Evolutionary conservation across 352 stramenopile species (phyloP).

Genomic region (Phytophthora litchii): DNA sequence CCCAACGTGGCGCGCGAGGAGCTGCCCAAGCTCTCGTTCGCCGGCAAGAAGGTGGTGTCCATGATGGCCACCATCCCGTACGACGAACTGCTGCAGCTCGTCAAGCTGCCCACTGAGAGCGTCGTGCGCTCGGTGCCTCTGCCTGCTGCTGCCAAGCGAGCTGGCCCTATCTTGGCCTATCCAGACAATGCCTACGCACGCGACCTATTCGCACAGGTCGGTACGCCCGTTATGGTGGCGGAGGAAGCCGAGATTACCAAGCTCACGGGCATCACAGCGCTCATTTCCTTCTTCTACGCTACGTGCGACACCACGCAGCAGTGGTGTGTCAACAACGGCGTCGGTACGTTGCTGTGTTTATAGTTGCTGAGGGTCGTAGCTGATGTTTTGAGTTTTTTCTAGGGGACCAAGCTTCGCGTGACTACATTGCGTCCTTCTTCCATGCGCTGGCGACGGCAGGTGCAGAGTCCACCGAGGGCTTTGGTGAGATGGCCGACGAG

Average conservation of each 20-base stretch:
- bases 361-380: background rate
- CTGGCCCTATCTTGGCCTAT: constrained; percentile 81
- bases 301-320: constrained; percentile 83
- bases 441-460: constrained; percentile 77
- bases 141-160: constrained; percentile 72
- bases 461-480: constrained; percentile 69
- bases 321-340: constrained; percentile 88
- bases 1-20: constrained; percentile 72
- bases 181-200: constrained; percentile 69
- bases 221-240: constrained; percentile 84
- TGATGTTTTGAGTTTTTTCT: constrained; percentile 7
- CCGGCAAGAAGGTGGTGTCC: constrained; percentile 73
- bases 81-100: constrained; percentile 76
- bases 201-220: constrained; percentile 79
- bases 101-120: constrained; percentile 68
- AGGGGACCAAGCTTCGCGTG: constrained; percentile 73
- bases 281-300: constrained; percentile 90
- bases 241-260: constrained; percentile 85
- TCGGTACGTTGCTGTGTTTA: constrained; percentile 52
- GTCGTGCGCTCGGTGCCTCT: constrained; percentile 84
- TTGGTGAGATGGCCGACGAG: constrained; percentile 87
- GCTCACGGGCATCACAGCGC: constrained; percentile 82
- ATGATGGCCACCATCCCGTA: constrained; percentile 92
- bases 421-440: constrained; percentile 88
- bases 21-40: constrained; percentile 74